Evolutionary conservation across 192 early-diverging fungal genomes (phyloP), one percentile per base, ranked within the genome.

Genomic region (Paraglomus occultum): DNA sequence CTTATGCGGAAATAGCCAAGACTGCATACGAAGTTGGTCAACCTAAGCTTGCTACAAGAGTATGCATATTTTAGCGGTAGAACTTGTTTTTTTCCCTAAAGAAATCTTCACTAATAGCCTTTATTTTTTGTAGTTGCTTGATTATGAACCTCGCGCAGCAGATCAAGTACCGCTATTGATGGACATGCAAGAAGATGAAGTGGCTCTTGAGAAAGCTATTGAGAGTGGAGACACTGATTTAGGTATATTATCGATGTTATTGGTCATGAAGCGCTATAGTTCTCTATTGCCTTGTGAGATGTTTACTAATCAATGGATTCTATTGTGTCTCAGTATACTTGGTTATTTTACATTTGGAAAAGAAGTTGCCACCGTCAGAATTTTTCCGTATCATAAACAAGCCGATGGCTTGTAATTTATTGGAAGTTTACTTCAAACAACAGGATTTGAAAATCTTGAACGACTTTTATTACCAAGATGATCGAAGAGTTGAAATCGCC

Each of bases 401-500:
- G 54, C 92, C 89, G 0, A 74, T 91, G n/a, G 96, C 96, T 9
- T 86, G 88, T 60, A 85, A 80, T n/a, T 73, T 98, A 9, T 80
- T 99, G 18, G 93, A 97, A 74, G 81, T 84, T 11, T 98, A 96
- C 75, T 88, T 88, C 79, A 84, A 83, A 22, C 79, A 92, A 39
- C 88, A 91, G 69, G 88, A 90, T 47, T 74, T 82, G 22, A 85
- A 90, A 14, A 73, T 97, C 0, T 83, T 99, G 51, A 88, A 89
- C 51, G 91, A 98, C 73, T 99, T 95, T 71, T 99, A 99, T 78
- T 98, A 92, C 71, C 95, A 99, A 75, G 93, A 97, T 72, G 98
- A 99, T 82, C 82, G 90, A 58, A 64, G 78, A 48, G 76, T 87
- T 17, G 79, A 94, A 52, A 80, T 80, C 67, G 85, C 94, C 51